Conservation (phyloP, 306 rosid genomes). For the Heteromeles arbutifolia region DNA sequence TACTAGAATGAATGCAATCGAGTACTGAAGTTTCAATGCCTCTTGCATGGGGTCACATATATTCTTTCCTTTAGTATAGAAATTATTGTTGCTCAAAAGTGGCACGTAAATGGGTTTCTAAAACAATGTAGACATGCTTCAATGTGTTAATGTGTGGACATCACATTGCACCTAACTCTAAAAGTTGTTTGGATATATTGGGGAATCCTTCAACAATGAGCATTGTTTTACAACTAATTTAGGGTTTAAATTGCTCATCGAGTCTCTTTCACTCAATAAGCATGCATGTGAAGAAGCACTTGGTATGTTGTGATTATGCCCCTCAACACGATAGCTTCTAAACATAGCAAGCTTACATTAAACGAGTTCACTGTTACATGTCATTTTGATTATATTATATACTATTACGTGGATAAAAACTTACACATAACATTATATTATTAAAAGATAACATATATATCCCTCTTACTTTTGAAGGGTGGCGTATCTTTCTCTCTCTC, state of each 20-base stretch:
- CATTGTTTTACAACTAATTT: conserved; percentile 22
- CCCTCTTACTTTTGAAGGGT: too few species aligned
- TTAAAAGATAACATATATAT: too few species aligned
- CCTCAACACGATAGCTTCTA: background rate
- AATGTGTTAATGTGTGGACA: background rate
- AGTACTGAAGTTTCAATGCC: background rate
- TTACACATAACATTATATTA: too few species aligned
- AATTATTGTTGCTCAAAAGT: conserved; percentile 18
- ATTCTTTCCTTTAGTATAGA: background rate
- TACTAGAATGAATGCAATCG: background rate
- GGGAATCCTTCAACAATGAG: conserved; percentile 2
- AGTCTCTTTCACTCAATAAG: conserved; percentile 18
- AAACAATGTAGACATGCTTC: background rate
- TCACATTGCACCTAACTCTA: background rate
- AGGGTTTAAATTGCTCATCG: background rate
- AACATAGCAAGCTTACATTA: too few species aligned
- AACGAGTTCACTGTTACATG: background rate
- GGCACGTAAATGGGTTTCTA: conserved; percentile 11
- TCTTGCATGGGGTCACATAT: conserved; percentile 14
- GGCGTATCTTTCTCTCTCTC: background rate
- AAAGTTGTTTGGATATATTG: background rate
- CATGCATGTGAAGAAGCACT: conserved; percentile 33
- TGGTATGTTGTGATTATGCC: conserved; percentile 45
- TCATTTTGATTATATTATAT: too few species aligned
- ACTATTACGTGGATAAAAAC: too few species aligned